Conservation (phyloP, 2,329 filamentous ascomycete genomes). For the Coniochaeta ligniaria region DNA sequence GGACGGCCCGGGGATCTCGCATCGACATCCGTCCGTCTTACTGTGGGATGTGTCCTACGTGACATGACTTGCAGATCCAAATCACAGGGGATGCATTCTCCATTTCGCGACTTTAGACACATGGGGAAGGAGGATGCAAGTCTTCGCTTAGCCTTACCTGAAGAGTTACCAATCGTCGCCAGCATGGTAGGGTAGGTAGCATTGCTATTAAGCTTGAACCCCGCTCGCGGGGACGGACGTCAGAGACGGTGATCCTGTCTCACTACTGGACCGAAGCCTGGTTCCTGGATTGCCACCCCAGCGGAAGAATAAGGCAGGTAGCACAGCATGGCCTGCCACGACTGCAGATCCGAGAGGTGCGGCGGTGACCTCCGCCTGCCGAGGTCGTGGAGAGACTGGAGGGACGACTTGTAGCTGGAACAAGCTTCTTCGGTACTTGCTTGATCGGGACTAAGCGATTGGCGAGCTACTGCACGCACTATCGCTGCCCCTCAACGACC, state of each 20-base stretch:
- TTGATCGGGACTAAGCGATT: constrained; percentile 1
- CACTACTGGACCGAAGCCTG: neutral
- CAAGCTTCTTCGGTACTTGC: constrained; percentile 1
- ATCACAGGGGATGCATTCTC: neutral
- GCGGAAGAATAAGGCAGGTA: neutral
- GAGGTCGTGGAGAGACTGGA: neutral
- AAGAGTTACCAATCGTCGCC: neutral
- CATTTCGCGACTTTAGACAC: neutral
- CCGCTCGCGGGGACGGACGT: neutral
- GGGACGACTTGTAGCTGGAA: neutral
- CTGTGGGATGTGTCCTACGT: neutral
- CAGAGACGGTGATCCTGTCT: neutral
- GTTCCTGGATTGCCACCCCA: neutral
- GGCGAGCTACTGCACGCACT: neutral
- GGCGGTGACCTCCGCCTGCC: neutral
- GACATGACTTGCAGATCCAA: neutral
- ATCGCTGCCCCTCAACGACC: neutral
- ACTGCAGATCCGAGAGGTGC: neutral
- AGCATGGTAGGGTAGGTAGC: neutral
- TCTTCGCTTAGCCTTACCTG: neutral
- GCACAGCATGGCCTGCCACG: neutral
- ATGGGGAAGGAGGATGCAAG: neutral
- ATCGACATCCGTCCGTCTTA: neutral
- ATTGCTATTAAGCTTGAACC: neutral
- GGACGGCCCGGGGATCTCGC: neutral